These are phyloP conservation scores for Candida tibetensis DNA, from an alignment of 805 yeast species.

Conservation along the genomic window DNA sequence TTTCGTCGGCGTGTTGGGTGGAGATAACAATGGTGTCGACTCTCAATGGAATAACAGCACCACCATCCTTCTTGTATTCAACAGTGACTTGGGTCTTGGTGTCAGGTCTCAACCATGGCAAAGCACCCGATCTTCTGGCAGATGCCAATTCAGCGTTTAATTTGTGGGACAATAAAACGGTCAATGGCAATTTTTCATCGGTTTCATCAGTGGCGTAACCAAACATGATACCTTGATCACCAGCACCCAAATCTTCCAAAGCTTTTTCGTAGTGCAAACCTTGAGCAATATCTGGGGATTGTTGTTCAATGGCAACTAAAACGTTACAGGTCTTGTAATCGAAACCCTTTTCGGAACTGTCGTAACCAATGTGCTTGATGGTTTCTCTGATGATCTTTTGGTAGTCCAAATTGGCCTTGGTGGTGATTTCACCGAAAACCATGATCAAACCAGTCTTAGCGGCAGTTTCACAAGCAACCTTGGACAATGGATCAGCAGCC, in stretches of 20 bases:
- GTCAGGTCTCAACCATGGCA: slow-evolving; percentile 98
- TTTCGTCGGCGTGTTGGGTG: slow-evolving; percentile 96
- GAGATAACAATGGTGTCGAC: slow-evolving; percentile 97
- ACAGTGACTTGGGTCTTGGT: slow-evolving; percentile 99
- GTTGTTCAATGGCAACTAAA: slow-evolving; percentile 98
- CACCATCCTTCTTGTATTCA: slow-evolving; percentile 90
- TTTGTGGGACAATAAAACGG: slow-evolving; percentile 91
- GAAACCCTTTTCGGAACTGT: slow-evolving; percentile 91
- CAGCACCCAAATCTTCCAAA: slow-evolving; percentile 97
- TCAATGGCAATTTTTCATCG: slow-evolving; percentile 94
- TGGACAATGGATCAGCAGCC: slow-evolving; percentile 91
- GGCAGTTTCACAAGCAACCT: slow-evolving; percentile 99
- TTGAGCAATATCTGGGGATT: slow-evolving; percentile 98
- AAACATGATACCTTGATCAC: slow-evolving; percentile 99
- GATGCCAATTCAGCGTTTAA: slow-evolving; percentile 94
- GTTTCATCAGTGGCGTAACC: slow-evolving; percentile 99
- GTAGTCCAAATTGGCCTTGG: slow-evolving; percentile 92
- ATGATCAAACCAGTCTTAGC: slow-evolving; percentile 99
- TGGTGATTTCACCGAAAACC: slow-evolving; percentile 99
- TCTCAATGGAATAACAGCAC: slow-evolving; percentile 93
- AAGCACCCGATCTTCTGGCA: slow-evolving; percentile 94
- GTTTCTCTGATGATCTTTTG: slow-evolving; percentile 98
- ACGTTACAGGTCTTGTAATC: slow-evolving; percentile 99
- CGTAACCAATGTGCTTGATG: slow-evolving; percentile 97
- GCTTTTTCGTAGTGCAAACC: slow-evolving; percentile 97